Evolutionary conservation across 2,329 filamentous ascomycete genomes (phyloP).

Genomic region (Scytalidium lignicola): DNA sequence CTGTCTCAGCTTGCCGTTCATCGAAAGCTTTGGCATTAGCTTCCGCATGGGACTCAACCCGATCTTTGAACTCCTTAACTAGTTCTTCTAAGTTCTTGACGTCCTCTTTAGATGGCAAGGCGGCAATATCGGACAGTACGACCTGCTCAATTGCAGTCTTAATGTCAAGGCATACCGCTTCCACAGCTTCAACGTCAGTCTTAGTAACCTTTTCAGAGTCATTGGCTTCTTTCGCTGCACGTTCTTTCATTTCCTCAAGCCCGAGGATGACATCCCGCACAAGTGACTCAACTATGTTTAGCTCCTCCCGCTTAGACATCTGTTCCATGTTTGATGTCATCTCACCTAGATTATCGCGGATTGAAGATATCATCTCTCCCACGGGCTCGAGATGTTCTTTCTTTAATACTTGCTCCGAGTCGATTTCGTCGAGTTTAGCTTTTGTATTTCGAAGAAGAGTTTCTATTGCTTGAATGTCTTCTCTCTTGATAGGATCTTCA

Average conservation of each 20-base stretch:
- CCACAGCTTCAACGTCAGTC: constrained; percentile 75
- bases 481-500: constrained; percentile 59
- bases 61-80: constrained; percentile 68
- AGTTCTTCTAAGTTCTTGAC: constrained; percentile 64
- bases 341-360: constrained; percentile 65
- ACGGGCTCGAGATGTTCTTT: constrained; percentile 56
- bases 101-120: constrained; percentile 72
- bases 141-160: constrained; percentile 74
- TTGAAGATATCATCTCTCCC: constrained; percentile 61
- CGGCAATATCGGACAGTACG: constrained; percentile 63
- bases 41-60: constrained; percentile 61
- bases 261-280: constrained; percentile 70
- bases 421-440: constrained; percentile 77
- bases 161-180: constrained; percentile 77
- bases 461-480: constrained; percentile 87
- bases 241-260: constrained; percentile 66
- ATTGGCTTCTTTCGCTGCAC: constrained; percentile 34
- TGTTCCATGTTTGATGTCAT: constrained; percentile 64
- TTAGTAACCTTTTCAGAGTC: constrained; percentile 65
- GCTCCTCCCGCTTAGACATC: constrained; percentile 71
- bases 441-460: constrained; percentile 88
- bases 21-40: constrained; percentile 75
- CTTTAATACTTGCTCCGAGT: constrained; percentile 64
- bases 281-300: constrained; percentile 70
- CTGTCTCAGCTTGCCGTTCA: constrained; percentile 78